phyloP scores from a whole-genome alignment of 2,329 filamentous ascomycete species.

The Diplodia intermedia region DNA sequence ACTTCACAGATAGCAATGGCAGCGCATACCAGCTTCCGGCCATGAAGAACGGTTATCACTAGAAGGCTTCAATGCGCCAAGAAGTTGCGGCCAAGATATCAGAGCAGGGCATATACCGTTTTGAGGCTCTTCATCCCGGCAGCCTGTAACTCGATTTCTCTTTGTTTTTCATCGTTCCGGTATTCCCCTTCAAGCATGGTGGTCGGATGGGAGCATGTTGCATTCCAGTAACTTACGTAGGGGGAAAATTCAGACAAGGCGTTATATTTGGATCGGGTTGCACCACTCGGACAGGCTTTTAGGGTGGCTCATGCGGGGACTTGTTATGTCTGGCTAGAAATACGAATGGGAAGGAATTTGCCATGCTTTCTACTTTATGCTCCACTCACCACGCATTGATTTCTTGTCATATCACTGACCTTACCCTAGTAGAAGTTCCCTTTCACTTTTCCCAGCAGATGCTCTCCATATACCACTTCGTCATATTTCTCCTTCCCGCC shows the following conservation, averaged over 20 bases:
- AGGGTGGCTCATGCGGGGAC: slow-evolving; percentile 21
- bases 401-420: neutral
- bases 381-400: too few species aligned
- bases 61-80: neutral
- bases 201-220: slow-evolving; percentile 22
- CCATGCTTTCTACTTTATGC: slow-evolving; percentile 6
- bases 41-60: slow-evolving; percentile 33
- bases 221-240: slow-evolving; percentile 29
- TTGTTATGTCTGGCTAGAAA: slow-evolving; percentile 27
- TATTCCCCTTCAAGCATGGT: slow-evolving; percentile 30
- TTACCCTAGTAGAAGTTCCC: slow-evolving; percentile 48
- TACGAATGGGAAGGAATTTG: slow-evolving; percentile 16
- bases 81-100: neutral
- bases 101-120: neutral
- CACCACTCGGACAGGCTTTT: slow-evolving; percentile 17
- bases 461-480: slow-evolving; percentile 51
- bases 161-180: slow-evolving; percentile 24
- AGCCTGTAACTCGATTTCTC: slow-evolving; percentile 4
- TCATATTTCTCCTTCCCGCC: slow-evolving; percentile 43
- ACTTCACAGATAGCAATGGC: slow-evolving; percentile 67
- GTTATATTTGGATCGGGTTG: slow-evolving; percentile 24
- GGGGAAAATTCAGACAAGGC: slow-evolving; percentile 26
- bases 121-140: neutral
- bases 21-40: slow-evolving; percentile 42
- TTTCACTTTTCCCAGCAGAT: slow-evolving; percentile 52